These are phyloP conservation scores for Physcomitrellopsis africana DNA, from an alignment of 225 moss, liverwort and hornwort species.

Conservation along the genomic window DNA sequence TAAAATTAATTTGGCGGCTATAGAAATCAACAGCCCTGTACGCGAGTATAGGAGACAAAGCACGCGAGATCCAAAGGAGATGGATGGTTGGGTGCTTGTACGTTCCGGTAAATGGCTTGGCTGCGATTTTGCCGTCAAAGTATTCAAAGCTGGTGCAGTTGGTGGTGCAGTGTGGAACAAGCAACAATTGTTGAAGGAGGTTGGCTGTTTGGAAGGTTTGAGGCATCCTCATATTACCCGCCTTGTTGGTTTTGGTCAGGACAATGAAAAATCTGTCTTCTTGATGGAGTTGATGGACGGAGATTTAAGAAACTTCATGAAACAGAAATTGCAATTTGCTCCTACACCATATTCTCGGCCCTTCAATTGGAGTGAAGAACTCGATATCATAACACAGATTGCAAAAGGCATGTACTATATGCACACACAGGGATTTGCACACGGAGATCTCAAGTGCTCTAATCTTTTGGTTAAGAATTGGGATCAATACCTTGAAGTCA, in stretches of 20 bases:
- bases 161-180: slow-evolving; percentile 20
- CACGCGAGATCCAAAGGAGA: neutral
- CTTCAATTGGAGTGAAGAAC: slow-evolving; percentile 26
- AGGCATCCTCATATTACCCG: slow-evolving; percentile 42
- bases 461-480: slow-evolving; percentile 38
- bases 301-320: slow-evolving; percentile 33
- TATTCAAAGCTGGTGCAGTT: slow-evolving; percentile 24
- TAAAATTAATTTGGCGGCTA: neutral
- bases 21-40: slow-evolving; percentile 11
- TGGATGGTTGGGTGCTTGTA: slow-evolving; percentile 33
- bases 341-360: neutral
- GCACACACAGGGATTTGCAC: slow-evolving; percentile 13
- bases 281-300: slow-evolving; percentile 45
- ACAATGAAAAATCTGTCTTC: slow-evolving; percentile 1
- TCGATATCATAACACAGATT: slow-evolving; percentile 47
- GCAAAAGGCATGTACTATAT: slow-evolving; percentile 37
- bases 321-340: neutral
- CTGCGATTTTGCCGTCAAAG: slow-evolving; percentile 31
- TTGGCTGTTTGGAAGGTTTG: slow-evolving; percentile 28
- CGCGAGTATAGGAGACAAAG: neutral
- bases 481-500: slow-evolving; percentile 26
- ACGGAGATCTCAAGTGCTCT: slow-evolving; percentile 44
- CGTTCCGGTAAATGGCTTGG: slow-evolving; percentile 19
- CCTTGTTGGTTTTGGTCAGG: slow-evolving; percentile 31
- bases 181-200: slow-evolving; percentile 39